Conservation (phyloP, 2,329 filamentous ascomycete genomes). For the Colletotrichum viniferum region DNA sequence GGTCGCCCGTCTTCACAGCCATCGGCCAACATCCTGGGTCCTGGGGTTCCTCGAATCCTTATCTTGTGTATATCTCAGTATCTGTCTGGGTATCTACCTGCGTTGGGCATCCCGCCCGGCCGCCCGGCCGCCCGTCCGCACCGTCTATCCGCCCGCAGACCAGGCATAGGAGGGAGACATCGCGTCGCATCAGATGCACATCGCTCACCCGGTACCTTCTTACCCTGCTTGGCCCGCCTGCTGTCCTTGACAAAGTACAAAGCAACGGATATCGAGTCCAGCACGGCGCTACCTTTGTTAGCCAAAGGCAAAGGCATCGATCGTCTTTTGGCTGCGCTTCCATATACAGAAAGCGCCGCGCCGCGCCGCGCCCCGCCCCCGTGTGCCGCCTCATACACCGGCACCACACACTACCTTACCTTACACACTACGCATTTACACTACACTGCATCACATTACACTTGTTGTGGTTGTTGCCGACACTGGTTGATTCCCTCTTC, state of each 20-base stretch:
- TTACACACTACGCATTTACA: not conserved
- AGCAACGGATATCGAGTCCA: not conserved
- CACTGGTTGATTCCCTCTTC: not conserved
- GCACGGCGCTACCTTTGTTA: conserved; percentile 1
- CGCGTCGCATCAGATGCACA: not conserved
- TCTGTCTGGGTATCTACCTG: not conserved
- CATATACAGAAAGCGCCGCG: not conserved
- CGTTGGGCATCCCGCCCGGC: not conserved
- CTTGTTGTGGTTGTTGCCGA: not conserved
- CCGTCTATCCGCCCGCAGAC: not conserved
- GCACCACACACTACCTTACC: not conserved
- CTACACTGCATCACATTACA: not conserved
- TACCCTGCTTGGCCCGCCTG: not conserved
- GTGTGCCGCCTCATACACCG: not conserved
- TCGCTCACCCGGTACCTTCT: not conserved
- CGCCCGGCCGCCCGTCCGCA: not conserved
- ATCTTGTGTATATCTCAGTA: not conserved
- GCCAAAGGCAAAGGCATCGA: not conserved
- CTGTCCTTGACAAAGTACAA: not conserved
- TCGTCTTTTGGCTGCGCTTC: not conserved
- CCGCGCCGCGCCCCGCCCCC: not conserved
- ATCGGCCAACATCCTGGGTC: not conserved
- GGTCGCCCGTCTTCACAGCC: not conserved
- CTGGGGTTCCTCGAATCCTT: not conserved
- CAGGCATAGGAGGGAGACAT: not conserved